Percentiles rank a stretch among this genome's conserved stretches.
These are phyloP conservation scores for Oenanthe sinensis DNA, from an alignment of 129 eudicot genomes.

Conservation along the genomic window DNA sequence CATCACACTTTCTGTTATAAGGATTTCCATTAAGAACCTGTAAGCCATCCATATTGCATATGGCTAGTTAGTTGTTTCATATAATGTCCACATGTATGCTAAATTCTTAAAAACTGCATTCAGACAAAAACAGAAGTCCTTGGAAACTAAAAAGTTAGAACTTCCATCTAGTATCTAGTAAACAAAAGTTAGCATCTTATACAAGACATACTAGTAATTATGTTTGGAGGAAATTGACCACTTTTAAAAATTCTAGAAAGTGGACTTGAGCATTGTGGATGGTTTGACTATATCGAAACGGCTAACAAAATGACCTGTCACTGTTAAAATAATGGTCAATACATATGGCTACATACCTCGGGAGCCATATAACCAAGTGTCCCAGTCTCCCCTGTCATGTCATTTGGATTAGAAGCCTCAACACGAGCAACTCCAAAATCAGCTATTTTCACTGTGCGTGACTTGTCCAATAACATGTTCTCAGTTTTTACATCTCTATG, in stretches of 20 bases:
- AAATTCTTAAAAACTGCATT: neutral
- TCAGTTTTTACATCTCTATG: conserved; percentile 43
- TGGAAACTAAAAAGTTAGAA: neutral
- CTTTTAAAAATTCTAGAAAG: neutral
- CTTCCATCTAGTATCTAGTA: neutral
- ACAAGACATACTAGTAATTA: too few relatives aligned
- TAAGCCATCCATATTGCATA: neutral
- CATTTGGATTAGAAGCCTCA: conserved; percentile 27
- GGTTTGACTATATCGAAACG: neutral
- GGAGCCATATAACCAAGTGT: conserved; percentile 61
- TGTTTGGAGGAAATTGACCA: neutral
- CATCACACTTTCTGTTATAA: conserved; percentile 33
- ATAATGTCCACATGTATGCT: neutral
- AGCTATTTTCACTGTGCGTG: conserved; percentile 23
- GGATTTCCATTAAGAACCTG: conserved; percentile 26
- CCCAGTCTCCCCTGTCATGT: conserved; percentile 37
- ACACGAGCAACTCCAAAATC: conserved; percentile 30
- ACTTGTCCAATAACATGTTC: conserved; percentile 39
- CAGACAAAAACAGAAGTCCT: neutral
- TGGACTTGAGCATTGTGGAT: neutral
- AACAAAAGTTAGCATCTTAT: neutral
- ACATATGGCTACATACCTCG: conserved; percentile 27
- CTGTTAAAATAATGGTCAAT: neutral
- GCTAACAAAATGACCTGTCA: neutral
- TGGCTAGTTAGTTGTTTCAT: neutral